phyloP scores from a whole-genome alignment of 805 yeast species.

The Candida odintsovae region DNA sequence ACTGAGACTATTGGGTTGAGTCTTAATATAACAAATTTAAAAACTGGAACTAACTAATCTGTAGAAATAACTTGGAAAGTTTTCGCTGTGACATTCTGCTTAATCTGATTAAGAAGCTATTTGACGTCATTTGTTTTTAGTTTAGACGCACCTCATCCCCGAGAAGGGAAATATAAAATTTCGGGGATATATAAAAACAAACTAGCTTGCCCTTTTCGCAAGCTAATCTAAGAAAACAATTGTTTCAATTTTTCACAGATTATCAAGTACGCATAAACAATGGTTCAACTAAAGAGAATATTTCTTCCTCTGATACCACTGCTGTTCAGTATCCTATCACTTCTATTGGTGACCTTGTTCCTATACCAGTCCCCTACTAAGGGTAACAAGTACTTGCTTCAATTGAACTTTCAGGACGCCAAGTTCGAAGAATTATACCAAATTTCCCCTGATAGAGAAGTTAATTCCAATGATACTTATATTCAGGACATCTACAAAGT shows the following conservation, averaged over 20 bases:
- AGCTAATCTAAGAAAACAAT: too few species aligned
- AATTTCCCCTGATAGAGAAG: not conserved
- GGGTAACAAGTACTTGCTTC: not conserved
- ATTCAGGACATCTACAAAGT: not conserved
- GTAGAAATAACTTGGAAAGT: too few species aligned
- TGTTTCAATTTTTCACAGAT: too few species aligned
- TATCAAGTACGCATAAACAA: not conserved
- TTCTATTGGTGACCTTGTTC: not conserved
- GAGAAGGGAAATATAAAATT: too few species aligned
- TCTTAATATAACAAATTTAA: not conserved
- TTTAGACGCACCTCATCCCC: too few species aligned
- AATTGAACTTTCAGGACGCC: not conserved
- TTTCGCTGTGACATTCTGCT: too few species aligned
- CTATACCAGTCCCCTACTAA: not conserved
- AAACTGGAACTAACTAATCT: too few species aligned
- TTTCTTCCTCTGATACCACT: not conserved
- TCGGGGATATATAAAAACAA: too few species aligned
- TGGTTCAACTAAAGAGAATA: not conserved
- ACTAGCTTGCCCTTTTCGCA: too few species aligned
- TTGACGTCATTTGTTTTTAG: too few species aligned
- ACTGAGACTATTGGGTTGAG: conserved; percentile 31
- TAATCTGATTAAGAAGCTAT: too few species aligned
- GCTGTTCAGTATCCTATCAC: not conserved
- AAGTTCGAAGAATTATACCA: not conserved
- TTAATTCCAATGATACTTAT: not conserved